Percentiles rank a stretch among this genome's conserved stretches.
Conservation (phyloP, 2,329 filamentous ascomycete species). For the Xenoacremonium recifei region DNA sequence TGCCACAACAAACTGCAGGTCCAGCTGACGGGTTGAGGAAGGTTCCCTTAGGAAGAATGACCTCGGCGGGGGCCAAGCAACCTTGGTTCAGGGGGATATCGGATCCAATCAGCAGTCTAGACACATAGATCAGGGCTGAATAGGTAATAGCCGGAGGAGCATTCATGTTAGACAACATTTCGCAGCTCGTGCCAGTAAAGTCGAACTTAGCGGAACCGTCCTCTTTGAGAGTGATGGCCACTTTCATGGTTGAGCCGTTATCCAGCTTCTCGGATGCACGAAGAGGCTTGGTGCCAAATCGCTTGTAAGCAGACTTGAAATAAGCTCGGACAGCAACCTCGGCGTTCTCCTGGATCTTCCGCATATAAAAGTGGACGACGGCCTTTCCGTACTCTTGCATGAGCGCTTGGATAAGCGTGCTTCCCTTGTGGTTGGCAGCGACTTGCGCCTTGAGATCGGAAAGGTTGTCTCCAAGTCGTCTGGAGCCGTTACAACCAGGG, state of each 20-base stretch:
- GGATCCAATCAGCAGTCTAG: constrained; percentile 25
- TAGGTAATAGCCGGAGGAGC: constrained; percentile 19
- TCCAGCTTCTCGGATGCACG: constrained; percentile 80
- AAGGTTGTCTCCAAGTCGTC: constrained; percentile 77
- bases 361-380: constrained; percentile 81
- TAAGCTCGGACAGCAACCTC: constrained; percentile 69
- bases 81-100: constrained; percentile 29
- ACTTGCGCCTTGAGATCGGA: constrained; percentile 84
- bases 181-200: constrained; percentile 19
- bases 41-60: constrained; percentile 20
- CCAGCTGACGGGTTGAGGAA: constrained; percentile 31
- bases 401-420: constrained; percentile 70
- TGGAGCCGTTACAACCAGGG: constrained; percentile 47
- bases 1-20: constrained; percentile 29
- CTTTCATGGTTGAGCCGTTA: constrained; percentile 72
- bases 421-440: constrained; percentile 81
- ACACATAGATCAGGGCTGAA: constrained; percentile 23
- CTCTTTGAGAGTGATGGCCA: constrained; percentile 71
- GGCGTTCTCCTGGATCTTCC: constrained; percentile 75
- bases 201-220: constrained; percentile 70
- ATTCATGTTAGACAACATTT: constrained; percentile 24
- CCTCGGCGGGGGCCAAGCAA: constrained; percentile 42
- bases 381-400: constrained; percentile 76
- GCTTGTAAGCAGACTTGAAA: constrained; percentile 69
- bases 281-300: constrained; percentile 56